Evolutionary conservation across 768 basidiomycete genomes (phyloP).

Genomic region (Termitomyces bulborhizus): DNA sequence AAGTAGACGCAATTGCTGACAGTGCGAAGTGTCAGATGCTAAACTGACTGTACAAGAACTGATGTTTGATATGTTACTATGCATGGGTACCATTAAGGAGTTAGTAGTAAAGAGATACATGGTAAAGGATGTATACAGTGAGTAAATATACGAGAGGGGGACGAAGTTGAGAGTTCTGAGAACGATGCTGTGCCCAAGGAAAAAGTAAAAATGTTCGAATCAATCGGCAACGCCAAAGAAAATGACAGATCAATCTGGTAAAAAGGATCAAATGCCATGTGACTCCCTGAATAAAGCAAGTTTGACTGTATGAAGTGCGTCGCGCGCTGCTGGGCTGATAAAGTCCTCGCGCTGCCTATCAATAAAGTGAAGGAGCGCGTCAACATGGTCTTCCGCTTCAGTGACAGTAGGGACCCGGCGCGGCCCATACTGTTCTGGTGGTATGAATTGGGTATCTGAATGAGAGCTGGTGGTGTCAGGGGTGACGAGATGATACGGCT

Average conservation of each 20-base stretch:
- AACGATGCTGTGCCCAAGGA: neutral
- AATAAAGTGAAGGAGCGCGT: conserved; percentile 47
- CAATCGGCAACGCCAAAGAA: neutral
- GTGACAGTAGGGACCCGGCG: conserved; percentile 28
- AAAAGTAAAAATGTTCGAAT: neutral
- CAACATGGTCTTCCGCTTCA: conserved; percentile 49
- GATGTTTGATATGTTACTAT: conserved; percentile 1
- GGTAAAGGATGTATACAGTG: conserved; percentile 1
- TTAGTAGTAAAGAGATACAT: neutral
- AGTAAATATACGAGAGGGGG: neutral
- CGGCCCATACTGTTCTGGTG: neutral
- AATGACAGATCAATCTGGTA: neutral
- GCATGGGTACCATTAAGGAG: neutral
- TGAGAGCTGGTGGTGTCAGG: neutral
- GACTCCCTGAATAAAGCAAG: conserved; percentile 34
- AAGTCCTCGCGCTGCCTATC: conserved; percentile 28
- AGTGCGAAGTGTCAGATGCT: neutral
- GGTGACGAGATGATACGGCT: neutral
- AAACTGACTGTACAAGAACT: neutral
- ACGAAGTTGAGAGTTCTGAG: neutral
- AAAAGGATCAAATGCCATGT: neutral
- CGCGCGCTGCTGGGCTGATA: conserved; percentile 28
- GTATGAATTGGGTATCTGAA: neutral
- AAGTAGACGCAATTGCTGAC: neutral
- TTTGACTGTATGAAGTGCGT: conserved; percentile 41